Conservation (phyloP, 2,329 filamentous ascomycete species). For the Neurospora crassa region DNA sequence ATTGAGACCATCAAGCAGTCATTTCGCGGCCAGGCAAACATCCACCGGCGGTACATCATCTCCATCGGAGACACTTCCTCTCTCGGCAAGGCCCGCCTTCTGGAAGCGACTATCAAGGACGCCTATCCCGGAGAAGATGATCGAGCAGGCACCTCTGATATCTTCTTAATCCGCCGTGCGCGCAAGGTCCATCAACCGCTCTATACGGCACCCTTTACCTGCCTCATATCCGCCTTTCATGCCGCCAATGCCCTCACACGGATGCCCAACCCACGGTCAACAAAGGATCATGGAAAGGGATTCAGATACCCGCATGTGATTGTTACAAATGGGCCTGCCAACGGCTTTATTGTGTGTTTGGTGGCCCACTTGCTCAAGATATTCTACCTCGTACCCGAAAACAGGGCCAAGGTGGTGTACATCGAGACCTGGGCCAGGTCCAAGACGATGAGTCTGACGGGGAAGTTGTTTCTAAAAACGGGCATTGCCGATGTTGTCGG, state of each 20-base stretch:
- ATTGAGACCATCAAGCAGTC: constrained; percentile 64
- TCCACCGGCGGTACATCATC: constrained; percentile 74
- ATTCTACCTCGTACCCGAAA: constrained; percentile 32
- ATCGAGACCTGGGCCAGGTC: constrained; percentile 91
- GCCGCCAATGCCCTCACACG: constrained; percentile 23
- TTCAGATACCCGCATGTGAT: constrained; percentile 60
- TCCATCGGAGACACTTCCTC: constrained; percentile 70
- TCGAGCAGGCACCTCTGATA: constrained; percentile 45
- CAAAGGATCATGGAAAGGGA: constrained; percentile 7
- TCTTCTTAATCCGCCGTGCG: constrained; percentile 64
- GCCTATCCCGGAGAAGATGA: constrained; percentile 20
- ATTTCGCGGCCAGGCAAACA: constrained; percentile 36
- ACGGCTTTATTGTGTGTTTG: constrained; percentile 64
- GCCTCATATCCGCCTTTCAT: constrained; percentile 47
- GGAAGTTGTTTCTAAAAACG: constrained; percentile 57
- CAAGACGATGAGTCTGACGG: constrained; percentile 72
- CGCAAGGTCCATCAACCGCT: constrained; percentile 75
- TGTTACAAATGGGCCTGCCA: constrained; percentile 81
- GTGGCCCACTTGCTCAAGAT: constrained; percentile 40
- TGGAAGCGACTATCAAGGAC: constrained; percentile 43
- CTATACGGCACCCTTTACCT: constrained; percentile 60
- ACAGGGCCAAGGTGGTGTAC: constrained; percentile 66
- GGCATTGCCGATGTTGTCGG: constrained; percentile 66
- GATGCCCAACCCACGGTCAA: constrained; percentile 15
- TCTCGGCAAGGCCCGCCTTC: constrained; percentile 49